phyloP scores from a whole-genome alignment of 2,329 filamentous ascomycete genomes.

The Chrysoporthe deuterocubensis region DNA sequence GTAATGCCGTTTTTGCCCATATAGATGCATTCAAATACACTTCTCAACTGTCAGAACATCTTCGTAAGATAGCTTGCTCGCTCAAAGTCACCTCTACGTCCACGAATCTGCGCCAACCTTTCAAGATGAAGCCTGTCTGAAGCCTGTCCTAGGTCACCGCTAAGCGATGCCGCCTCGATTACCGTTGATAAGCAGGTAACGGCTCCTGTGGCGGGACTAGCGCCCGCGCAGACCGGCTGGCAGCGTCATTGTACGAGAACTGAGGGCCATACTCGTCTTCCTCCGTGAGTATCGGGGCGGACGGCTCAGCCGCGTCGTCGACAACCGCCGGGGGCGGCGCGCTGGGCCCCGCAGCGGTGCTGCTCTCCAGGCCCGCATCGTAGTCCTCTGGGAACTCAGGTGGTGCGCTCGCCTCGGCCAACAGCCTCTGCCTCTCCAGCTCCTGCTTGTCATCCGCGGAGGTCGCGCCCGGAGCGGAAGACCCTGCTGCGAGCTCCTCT shows the following conservation, averaged over 20 bases:
- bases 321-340: constrained; percentile 32
- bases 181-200: constrained; percentile 28
- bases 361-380: constrained; percentile 39
- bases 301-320: constrained; percentile 46
- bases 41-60: background rate
- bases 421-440: constrained; percentile 67
- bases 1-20: background rate
- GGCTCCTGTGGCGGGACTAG: constrained; percentile 11
- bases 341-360: constrained; percentile 26
- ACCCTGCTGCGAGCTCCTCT: constrained; percentile 45
- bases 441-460: constrained; percentile 78
- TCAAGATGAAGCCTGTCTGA: background rate
- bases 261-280: constrained; percentile 48
- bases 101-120: background rate
- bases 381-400: constrained; percentile 60
- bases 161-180: background rate
- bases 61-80: background rate
- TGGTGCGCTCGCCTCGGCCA: constrained; percentile 67
- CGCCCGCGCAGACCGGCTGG: constrained; percentile 10
- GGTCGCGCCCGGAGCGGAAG: constrained; percentile 31
- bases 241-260: constrained; percentile 19
- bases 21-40: background rate
- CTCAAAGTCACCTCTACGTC: background rate
- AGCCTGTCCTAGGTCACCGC: background rate
- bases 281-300: constrained; percentile 62